phyloP scores from a whole-genome alignment of 2,329 filamentous ascomycete genomes.

The Paraphaeosphaeria minitans region DNA sequence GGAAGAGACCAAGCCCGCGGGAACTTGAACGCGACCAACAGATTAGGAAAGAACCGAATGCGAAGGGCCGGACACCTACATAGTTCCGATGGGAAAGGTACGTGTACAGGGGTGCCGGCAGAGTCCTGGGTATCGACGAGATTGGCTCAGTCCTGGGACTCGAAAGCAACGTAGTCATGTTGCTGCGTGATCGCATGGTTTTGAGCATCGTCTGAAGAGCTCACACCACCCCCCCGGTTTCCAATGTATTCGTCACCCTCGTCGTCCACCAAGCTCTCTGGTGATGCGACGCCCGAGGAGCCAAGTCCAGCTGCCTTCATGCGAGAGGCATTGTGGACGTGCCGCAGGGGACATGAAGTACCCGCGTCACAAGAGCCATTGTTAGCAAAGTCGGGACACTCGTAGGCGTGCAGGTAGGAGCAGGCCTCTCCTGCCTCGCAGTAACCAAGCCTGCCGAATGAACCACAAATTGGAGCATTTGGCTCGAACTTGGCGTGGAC shows the following conservation, averaged over 20 bases:
- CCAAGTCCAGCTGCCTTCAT: constrained; percentile 22
- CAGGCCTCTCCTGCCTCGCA: constrained; percentile 83
- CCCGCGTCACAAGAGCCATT: constrained; percentile 76
- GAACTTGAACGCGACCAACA: constrained; percentile 1
- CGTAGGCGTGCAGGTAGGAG: constrained; percentile 82
- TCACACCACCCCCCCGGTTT: constrained; percentile 6
- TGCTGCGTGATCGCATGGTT: constrained; percentile 36
- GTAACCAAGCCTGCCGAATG: constrained; percentile 86
- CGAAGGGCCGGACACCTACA: constrained; percentile 20
- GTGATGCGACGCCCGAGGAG: not conserved
- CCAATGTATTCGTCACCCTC: not conserved
- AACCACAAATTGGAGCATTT: constrained; percentile 77
- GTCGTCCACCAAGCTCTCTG: not conserved
- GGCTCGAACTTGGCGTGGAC: constrained; percentile 80
- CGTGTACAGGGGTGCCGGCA: constrained; percentile 7
- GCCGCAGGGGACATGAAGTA: constrained; percentile 80
- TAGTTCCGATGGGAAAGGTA: not conserved
- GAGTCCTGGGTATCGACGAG: constrained; percentile 24
- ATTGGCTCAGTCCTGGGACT: constrained; percentile 22
- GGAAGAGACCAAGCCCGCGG: not conserved
- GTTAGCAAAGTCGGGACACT: constrained; percentile 96
- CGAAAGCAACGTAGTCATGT: constrained; percentile 38
- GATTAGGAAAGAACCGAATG: constrained; percentile 6
- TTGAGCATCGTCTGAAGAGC: constrained; percentile 5
- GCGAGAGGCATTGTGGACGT: constrained; percentile 65